A percentile compares a stretch with the other conserved stretches of the same genome.
These are phyloP conservation scores for Pythium volutum DNA, from an alignment of 352 stramenopile genomes.

Conservation along the genomic window DNA sequence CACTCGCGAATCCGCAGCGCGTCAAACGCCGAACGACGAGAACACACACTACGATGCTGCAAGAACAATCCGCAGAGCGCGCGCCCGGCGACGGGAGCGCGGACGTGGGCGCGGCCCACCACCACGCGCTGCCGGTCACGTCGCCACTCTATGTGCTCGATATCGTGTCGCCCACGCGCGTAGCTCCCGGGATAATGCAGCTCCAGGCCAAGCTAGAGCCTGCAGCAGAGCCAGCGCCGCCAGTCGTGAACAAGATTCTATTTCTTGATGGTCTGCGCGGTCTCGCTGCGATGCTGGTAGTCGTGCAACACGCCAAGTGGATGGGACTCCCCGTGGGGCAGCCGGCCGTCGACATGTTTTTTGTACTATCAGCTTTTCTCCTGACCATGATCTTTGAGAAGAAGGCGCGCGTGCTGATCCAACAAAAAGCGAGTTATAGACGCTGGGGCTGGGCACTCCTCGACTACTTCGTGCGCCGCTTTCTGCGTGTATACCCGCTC, in stretches of 20 bases:
- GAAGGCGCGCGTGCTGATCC: constrained; percentile 33
- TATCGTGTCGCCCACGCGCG: neutral
- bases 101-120: neutral
- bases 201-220: neutral
- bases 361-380: constrained; percentile 52
- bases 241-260: constrained; percentile 21
- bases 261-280: constrained; percentile 32
- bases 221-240: neutral
- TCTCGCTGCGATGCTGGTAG: constrained; percentile 25
- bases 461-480: constrained; percentile 47
- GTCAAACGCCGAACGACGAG: no score
- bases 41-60: neutral
- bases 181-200: neutral
- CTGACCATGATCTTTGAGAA: constrained; percentile 55
- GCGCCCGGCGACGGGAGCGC: neutral
- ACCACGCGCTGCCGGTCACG: neutral
- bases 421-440: constrained; percentile 19
- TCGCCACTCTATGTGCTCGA: neutral
- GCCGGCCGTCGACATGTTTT: constrained; percentile 47
- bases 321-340: constrained; percentile 38
- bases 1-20: neutral
- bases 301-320: constrained; percentile 25
- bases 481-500: constrained; percentile 49
- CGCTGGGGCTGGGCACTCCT: constrained; percentile 34
- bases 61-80: neutral